Evolutionary conservation across 495 filamentous ascomycete genomes (phyloP).

Genomic region (Annulohypoxylon stygium): DNA sequence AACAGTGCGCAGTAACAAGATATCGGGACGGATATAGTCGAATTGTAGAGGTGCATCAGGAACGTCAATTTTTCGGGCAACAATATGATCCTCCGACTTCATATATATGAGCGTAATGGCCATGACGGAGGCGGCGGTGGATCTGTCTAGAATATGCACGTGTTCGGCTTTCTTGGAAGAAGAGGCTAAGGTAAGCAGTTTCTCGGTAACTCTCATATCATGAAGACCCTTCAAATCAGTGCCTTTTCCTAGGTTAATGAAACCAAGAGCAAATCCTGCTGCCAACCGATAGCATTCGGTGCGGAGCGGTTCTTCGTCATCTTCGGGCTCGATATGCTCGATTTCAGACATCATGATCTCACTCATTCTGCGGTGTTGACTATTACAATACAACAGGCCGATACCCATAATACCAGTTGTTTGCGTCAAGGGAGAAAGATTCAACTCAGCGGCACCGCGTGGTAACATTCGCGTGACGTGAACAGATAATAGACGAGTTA

Average conservation of each 20-base stretch:
- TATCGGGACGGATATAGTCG: slow-evolving; percentile 94
- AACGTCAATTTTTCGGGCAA: slow-evolving; percentile 93
- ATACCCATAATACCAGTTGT: slow-evolving; percentile 98
- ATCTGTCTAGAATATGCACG: slow-evolving; percentile 92
- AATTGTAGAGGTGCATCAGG: slow-evolving; percentile 90
- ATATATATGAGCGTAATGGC: slow-evolving; percentile 96
- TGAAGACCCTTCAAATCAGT: slow-evolving; percentile 88
- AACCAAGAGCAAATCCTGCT: slow-evolving; percentile 91
- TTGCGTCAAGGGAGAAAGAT: slow-evolving; percentile 92
- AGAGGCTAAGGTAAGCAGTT: slow-evolving; percentile 85
- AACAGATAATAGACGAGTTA: slow-evolving; percentile 95
- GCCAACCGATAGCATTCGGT: slow-evolving; percentile 96
- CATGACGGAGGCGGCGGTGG: slow-evolving; percentile 88
- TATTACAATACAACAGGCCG: slow-evolving; percentile 92
- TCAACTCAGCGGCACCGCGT: slow-evolving; percentile 89
- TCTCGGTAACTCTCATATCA: slow-evolving; percentile 93
- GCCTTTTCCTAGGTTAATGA: slow-evolving; percentile 94
- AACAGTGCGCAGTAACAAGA: slow-evolving; percentile 89
- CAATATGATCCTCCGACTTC: slow-evolving; percentile 90
- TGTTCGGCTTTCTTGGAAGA: slow-evolving; percentile 87
- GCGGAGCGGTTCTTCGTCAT: slow-evolving; percentile 79
- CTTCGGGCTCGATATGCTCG: slow-evolving; percentile 80
- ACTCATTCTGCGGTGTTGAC: slow-evolving; percentile 97
- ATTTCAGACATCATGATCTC: slow-evolving; percentile 99
- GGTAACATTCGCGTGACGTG: slow-evolving; percentile 96